Base-by-base conservation (phyloP, 441 rosid genomes). In the Corymbia calophylla region DNA sequence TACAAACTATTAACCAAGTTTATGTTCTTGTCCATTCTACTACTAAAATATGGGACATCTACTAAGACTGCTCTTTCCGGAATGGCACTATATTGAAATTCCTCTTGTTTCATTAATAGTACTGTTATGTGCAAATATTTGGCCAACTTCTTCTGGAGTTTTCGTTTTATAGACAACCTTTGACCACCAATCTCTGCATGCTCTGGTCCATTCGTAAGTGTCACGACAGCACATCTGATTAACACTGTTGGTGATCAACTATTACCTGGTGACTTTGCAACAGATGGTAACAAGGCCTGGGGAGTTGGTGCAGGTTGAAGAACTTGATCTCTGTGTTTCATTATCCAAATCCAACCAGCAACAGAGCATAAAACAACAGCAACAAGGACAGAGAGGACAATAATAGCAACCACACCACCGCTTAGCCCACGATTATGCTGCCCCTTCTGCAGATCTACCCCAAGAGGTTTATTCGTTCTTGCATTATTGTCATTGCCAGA, bases 231-330 rank as follows among this genome's bases (percentile, higher is more conserved):
- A 44, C 51, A 77, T 77, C 51, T 7, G 10, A 73, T 73, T 23
- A 12, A 21, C 32, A 62, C 10, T 39, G 51, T 39, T 73, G 51
- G 3, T 2, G 0, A 39, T 39, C 51, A 25, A 77, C n/a, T 25
- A 86, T 87, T 93, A 96, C 99, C 99, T 92, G 98, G 92, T 91
- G 96, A 97, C 92, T 97, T 97, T 70, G 95, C 93, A 87, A 90
- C 92, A 62, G 98, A 91, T 87, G 95, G 93, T 88, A 91, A 92
- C 49, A 91, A 91, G 89, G 95, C 91, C 88, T 87, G 95, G 31
- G 92, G 93, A 92, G 92, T 87, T 49, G 95, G 89, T 51, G 86
- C 90, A 88, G 92, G 88, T 91, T 88, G 95, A 90, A 93, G 88
- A 89, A 49, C 89, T 23, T 31, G 89, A 8, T 87, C 93, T 89